Evolutionary conservation across 768 basidiomycete genomes (phyloP).

Genomic region (Xerocomellus dryophilus): DNA sequence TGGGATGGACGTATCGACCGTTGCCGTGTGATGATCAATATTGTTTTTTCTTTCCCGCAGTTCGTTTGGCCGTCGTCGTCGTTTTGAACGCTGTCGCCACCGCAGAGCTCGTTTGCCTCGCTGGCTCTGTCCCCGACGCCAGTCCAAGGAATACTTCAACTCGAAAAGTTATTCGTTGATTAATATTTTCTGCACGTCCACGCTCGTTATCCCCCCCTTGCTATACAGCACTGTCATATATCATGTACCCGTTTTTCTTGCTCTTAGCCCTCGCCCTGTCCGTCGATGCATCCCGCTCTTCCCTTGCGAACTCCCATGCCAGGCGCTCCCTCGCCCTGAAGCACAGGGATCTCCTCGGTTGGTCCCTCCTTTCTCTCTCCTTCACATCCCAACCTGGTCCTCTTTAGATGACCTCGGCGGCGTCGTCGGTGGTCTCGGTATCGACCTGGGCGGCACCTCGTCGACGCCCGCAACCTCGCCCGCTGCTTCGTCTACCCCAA

Average conservation of each 20-base stretch:
- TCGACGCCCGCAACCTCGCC: slow-evolving; percentile 11
- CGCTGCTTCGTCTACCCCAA: slow-evolving; percentile 2
- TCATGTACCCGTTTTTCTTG: slow-evolving; percentile 28
- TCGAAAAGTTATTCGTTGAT: not conserved
- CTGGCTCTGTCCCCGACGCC: slow-evolving; percentile 13
- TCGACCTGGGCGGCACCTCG: not conserved
- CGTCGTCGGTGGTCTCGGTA: not conserved
- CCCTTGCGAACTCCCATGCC: slow-evolving; percentile 35
- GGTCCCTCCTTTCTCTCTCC: not conserved
- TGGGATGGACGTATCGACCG: not conserved
- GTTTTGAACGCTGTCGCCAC: slow-evolving; percentile 19
- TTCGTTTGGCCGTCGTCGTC: slow-evolving; percentile 6
- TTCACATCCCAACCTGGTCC: not conserved
- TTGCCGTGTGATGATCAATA: slow-evolving; percentile 20
- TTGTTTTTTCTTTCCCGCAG: slow-evolving; percentile 13
- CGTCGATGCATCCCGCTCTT: slow-evolving; percentile 40
- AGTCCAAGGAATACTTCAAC: not conserved
- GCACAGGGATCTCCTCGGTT: slow-evolving; percentile 22
- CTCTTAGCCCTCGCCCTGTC: slow-evolving; percentile 25
- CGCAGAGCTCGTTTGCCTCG: slow-evolving; percentile 4
- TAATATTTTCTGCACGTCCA: not conserved
- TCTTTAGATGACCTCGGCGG: slow-evolving; percentile 5
- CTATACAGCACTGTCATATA: slow-evolving; percentile 33
- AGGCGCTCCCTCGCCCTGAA: slow-evolving; percentile 29
- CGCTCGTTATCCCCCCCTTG: slow-evolving; percentile 40